These are phyloP conservation scores for Picea sitchensis DNA, from an alignment of 75 land plant genomes.

Conservation along the genomic window DNA sequence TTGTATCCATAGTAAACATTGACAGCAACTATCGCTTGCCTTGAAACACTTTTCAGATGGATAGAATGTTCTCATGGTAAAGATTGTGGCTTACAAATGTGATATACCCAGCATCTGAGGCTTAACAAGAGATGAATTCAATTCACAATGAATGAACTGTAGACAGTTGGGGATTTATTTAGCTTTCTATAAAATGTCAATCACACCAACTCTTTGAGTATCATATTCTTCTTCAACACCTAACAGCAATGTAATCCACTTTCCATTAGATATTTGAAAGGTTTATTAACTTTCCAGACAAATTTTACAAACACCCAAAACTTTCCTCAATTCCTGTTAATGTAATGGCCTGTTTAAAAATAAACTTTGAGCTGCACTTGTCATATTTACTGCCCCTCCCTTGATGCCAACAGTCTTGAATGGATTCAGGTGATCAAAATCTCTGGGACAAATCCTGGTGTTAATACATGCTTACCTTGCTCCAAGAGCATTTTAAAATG, in stretches of 20 bases:
- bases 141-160: slow-evolving; percentile 71
- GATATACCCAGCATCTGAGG: slow-evolving; percentile 67
- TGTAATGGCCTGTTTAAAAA: too few relatives aligned
- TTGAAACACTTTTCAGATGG: slow-evolving; percentile 82
- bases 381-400: too few relatives aligned
- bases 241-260: slow-evolving; percentile 59
- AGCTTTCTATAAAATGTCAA: slow-evolving; percentile 36
- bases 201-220: slow-evolving; percentile 47
- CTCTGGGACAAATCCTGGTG: too few relatives aligned
- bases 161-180: slow-evolving; percentile 7
- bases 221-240: slow-evolving; percentile 91
- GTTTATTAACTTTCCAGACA: slow-evolving; percentile 10
- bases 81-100: slow-evolving; percentile 89
- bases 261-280: slow-evolving; percentile 47
- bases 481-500: too few relatives aligned
- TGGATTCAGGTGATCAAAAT: too few relatives aligned
- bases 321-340: too few relatives aligned
- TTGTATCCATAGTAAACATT: slow-evolving; percentile 81
- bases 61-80: slow-evolving; percentile 57
- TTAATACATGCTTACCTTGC: too few relatives aligned
- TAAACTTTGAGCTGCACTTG: too few relatives aligned
- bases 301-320: too few relatives aligned
- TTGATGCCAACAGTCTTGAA: too few relatives aligned
- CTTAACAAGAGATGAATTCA: slow-evolving; percentile 78
- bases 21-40: slow-evolving; percentile 85